Base-by-base conservation (phyloP, 202 grass and related monocot species). In the Setaria italica region DNA sequence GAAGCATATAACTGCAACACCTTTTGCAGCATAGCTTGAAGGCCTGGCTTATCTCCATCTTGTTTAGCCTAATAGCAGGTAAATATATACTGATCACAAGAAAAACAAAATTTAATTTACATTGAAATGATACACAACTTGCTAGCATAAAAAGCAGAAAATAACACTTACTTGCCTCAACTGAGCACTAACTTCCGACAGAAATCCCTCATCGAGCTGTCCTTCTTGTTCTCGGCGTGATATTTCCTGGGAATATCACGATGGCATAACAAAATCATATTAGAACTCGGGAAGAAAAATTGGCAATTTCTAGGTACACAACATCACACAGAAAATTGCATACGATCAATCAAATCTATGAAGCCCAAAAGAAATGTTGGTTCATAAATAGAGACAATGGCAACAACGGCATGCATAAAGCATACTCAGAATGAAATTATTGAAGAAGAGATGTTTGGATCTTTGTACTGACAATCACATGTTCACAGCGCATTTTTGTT, bases 141-240 rank as follows among this genome's bases (percentile, higher is more conserved):
- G 47, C 11, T 33, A 79, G 62, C 11, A n/a, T 37, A 73, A 11
- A 82, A 79, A 17, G 60, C 29, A 90, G 21, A 78, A 80, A 81
- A 67, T 50, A 72, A 84, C 59, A 89, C 85, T 85, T 80, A 96
- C 94, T 80, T 99, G 93, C 60, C 94, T 92, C 83, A 99, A 64
- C 47, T 99, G 96, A 51, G 90, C 93, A 87, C 86, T 99, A 88
- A 99, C 96, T 88, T 99, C 93, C 34, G 93, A 91, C 13, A 96
- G 91, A 85, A 99, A 99, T 76, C 93, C 87, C 88, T 99, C 96
- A 62, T 99, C 91, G 57, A 94, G 88, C 35, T 91, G 88, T 30
- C 96, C 91, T 92, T 92, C 91, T 88, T 94, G 87, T 78, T 95
- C 91, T 87, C 82, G 92, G 6, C 79, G 89, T 78, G 85, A 82